phyloP scores from a whole-genome alignment of 768 basidiomycete species.

The Lepiota brunneoincarnata region DNA sequence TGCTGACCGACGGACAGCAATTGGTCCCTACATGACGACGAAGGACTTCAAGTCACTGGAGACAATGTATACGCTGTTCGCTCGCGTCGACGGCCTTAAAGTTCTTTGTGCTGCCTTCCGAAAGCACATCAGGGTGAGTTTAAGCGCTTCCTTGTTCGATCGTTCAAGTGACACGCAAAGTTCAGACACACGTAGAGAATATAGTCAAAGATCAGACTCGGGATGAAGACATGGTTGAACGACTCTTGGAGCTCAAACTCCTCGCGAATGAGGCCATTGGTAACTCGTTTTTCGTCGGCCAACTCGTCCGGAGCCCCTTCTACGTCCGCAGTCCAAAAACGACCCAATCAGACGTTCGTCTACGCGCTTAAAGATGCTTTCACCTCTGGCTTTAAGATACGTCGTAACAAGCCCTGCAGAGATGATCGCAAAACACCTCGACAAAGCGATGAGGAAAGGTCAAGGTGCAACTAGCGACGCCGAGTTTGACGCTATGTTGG shows the following conservation, averaged over 20 bases:
- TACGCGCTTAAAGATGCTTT: conserved; percentile 77
- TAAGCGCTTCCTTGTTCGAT: not conserved
- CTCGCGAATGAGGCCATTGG: conserved; percentile 50
- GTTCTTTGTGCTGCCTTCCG: conserved; percentile 62
- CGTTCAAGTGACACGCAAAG: not conserved
- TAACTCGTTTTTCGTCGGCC: conserved; percentile 43
- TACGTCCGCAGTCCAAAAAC: conserved; percentile 24
- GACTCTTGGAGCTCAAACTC: conserved; percentile 65
- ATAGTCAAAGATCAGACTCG: conserved; percentile 61
- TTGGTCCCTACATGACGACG: conserved; percentile 49
- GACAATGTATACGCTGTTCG: conserved; percentile 61
- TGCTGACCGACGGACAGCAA: no score
- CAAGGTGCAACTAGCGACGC: conserved; percentile 66
- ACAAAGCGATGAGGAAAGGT: conserved; percentile 83
- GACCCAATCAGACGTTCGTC: conserved; percentile 51
- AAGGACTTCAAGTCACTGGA: conserved; percentile 41
- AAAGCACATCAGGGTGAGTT: conserved; percentile 52
- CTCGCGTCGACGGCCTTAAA: conserved; percentile 51
- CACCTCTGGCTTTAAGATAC: conserved; percentile 65
- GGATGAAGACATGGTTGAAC: conserved; percentile 79
- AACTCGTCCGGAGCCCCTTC: conserved; percentile 7
- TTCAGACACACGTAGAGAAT: conserved; percentile 51
- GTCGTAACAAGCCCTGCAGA: conserved; percentile 85
- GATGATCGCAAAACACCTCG: conserved; percentile 90
- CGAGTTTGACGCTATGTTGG: conserved; percentile 61